Evolutionary conservation across 768 basidiomycete species (phyloP), one percentile per base, ranked within the genome.

Genomic region (Dentipellis fragilis): DNA sequence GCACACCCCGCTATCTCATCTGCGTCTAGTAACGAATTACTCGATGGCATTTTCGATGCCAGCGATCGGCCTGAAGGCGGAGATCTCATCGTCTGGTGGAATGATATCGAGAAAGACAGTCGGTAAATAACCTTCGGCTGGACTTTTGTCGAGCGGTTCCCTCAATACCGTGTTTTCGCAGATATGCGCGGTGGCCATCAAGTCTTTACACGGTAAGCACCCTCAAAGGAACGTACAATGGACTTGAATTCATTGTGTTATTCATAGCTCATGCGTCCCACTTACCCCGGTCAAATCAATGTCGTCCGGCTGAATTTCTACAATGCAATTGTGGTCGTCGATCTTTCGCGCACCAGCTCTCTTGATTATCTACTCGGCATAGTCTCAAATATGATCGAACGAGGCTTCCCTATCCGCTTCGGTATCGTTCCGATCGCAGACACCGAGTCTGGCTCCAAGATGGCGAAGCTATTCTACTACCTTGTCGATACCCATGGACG

Each of bases 31-130:
- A 71, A 68, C 12, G 77, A 70, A 17, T 72, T 75, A 4, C 62
- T 81, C 52, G 86, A 89, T 54, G 89, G 85, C 0, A 61, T 96
- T n/a, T 86, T 95, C 56, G 96, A 98, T 68, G 87, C 93, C 1
- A 92, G 88, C 56, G 95, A 99, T 68, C 74, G 89, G 16, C 63
- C 66, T 3, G 96, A 99, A 66, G 90, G 80, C 1, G 91, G 85
- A 0, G 75, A 71, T 37, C 75, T 87, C 3, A 77, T 94, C 39
- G 65, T 84, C 0, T 98, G 89, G 81, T 89, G 87, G 85, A 99
- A 98, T 67, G 85, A 99, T 65, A 69, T 98, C 17, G 86, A 90
- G 71, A 87, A 81, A 59, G 96, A 98, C 68, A 73, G 71, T 40
- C 75, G 83, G 75, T 91, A 71, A 57, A 73, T 64, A 48, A 51